A percentile compares a stretch with the other conserved stretches of the same genome.
phyloP scores from a whole-genome alignment of 225 moss, liverwort and hornwort genomes.

The Sphagnum contortum region DNA sequence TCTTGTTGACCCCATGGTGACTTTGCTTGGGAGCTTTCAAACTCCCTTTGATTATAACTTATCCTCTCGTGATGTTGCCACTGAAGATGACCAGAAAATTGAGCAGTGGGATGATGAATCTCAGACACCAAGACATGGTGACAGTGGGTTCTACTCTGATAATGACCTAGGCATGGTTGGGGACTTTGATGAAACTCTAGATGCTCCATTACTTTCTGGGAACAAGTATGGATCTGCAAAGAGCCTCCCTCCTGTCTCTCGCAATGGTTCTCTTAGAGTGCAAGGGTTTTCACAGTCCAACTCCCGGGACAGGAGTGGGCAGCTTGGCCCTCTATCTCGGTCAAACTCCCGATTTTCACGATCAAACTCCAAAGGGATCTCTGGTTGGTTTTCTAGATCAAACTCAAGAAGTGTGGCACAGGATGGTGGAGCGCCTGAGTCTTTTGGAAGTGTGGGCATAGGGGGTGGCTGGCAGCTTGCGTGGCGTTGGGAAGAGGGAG shows the following conservation, averaged over 20 bases:
- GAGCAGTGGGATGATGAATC: constrained; percentile 70
- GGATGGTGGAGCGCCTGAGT: constrained; percentile 61
- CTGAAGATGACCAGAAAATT: constrained; percentile 24
- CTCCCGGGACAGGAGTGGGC: constrained; percentile 12
- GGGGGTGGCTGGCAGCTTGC: constrained; percentile 99
- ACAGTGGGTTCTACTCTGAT: constrained; percentile 23
- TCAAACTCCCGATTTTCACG: constrained; percentile 9
- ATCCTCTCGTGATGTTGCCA: constrained; percentile 23
- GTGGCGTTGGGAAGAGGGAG: constrained; percentile 70
- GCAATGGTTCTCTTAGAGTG: constrained; percentile 24
- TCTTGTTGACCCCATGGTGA: constrained; percentile 72
- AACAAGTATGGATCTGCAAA: constrained; percentile 19
- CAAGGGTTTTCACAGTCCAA: constrained; percentile 26
- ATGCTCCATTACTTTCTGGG: constrained; percentile 26
- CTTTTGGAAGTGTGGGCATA: constrained; percentile 69
- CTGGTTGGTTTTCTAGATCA: constrained; percentile 41
- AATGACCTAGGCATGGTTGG: constrained; percentile 3
- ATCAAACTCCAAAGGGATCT: constrained; percentile 24
- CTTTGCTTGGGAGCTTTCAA: constrained; percentile 77
- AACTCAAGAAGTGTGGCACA: constrained; percentile 41
- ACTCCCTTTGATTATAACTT: constrained; percentile 21
- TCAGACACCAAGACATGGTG: constrained; percentile 22
- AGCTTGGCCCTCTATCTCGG: too few species aligned
- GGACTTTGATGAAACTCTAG: constrained; percentile 15
- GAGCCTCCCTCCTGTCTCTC: constrained; percentile 24